A percentile compares a stretch with the other conserved stretches of the same genome.
These are phyloP conservation scores for Neurospora sp. DNA, from an alignment of 495 filamentous ascomycete genomes.

Conservation along the genomic window DNA sequence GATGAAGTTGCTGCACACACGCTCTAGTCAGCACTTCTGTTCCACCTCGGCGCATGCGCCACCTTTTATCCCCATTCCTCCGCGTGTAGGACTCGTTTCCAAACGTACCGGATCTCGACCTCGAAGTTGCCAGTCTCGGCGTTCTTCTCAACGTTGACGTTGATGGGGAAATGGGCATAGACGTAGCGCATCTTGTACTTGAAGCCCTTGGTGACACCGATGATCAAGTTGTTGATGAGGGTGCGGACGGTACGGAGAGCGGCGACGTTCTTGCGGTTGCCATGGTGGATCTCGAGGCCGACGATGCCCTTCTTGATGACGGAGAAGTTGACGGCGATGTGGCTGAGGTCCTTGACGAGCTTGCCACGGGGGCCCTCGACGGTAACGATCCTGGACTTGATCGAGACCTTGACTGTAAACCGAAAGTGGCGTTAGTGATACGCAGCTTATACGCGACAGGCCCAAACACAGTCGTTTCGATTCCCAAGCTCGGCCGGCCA, in stretches of 20 bases:
- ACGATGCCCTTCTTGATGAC: slow-evolving; percentile 70
- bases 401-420: slow-evolving; percentile 76
- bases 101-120: slow-evolving; percentile 93
- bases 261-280: slow-evolving; percentile 91
- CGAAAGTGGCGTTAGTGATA: slow-evolving; percentile 8
- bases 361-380: slow-evolving; percentile 96
- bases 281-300: slow-evolving; percentile 95
- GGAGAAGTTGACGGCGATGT: slow-evolving; percentile 92
- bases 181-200: slow-evolving; percentile 99
- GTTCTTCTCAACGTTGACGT: slow-evolving; percentile 98
- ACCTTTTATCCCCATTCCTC: not conserved
- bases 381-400: slow-evolving; percentile 90
- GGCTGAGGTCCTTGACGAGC: slow-evolving; percentile 89
- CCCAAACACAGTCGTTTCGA: not conserved
- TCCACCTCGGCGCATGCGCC: not conserved
- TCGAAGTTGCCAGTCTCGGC: slow-evolving; percentile 74
- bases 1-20: slow-evolving; percentile 77
- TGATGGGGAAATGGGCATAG: slow-evolving; percentile 99
- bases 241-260: slow-evolving; percentile 95
- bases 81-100: not conserved
- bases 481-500: not conserved
- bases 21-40: slow-evolving; percentile 19
- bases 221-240: slow-evolving; percentile 94
- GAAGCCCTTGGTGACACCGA: slow-evolving; percentile 96
- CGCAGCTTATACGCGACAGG: slow-evolving; percentile 1